A percentile compares a stretch with the other conserved stretches of the same genome.
Evolutionary conservation across 805 yeast genomes (phyloP).

Genomic region (Candida nanaspora): DNA sequence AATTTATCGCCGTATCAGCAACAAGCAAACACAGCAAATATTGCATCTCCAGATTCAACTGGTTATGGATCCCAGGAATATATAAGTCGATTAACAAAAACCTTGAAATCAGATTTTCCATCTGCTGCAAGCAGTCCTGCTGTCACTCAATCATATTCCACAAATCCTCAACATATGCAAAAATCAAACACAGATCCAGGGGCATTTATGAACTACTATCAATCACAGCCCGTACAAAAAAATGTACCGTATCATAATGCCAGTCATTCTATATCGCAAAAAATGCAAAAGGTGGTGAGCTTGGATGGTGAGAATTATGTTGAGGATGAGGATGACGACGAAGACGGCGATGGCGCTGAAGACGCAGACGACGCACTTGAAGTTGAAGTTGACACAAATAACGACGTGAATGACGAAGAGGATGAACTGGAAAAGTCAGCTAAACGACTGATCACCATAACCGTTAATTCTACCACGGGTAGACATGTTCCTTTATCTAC

Average conservation of each 20-base stretch:
- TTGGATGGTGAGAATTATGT: background rate
- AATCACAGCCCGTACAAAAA: background rate
- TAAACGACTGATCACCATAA: background rate
- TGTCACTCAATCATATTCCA: background rate
- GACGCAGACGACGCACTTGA: background rate
- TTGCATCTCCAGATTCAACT: background rate
- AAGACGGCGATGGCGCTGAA: background rate
- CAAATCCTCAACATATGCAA: background rate
- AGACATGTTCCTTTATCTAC: conserved; percentile 6
- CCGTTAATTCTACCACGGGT: background rate
- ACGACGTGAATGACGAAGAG: background rate
- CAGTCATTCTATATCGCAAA: background rate
- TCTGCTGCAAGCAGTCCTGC: conserved; percentile 4
- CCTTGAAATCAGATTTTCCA: conserved; percentile 12
- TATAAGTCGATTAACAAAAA: conserved; percentile 15
- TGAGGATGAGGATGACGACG: background rate
- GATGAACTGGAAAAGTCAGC: background rate
- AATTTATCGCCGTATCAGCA: background rate
- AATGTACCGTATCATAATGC: too few relatives aligned
- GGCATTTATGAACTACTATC: background rate
- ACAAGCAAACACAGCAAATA: background rate
- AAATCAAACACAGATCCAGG: conserved; percentile 1
- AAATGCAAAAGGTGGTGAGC: background rate
- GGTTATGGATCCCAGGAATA: conserved; percentile 7
- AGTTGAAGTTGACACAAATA: background rate